Base-by-base conservation (phyloP, 768 basidiomycete species). In the Phanerochaete sordida region DNA sequence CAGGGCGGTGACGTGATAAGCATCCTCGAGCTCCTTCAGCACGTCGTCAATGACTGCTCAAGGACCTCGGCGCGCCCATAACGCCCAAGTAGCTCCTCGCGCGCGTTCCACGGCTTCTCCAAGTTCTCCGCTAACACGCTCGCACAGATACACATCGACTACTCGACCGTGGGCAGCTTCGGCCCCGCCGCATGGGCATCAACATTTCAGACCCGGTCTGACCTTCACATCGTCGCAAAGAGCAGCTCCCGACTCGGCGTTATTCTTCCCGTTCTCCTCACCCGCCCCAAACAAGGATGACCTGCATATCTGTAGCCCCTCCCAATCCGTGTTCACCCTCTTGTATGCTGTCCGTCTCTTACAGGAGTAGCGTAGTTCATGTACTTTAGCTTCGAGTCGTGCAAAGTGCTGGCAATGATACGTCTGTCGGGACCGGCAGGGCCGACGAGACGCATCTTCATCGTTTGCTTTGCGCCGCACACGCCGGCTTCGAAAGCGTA, bases 1-100 rank as follows among this genome's bases (percentile, higher is more conserved):
- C 93, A 95, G 71, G 96, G 96, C 37, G 92, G 93, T 1, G 91
- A 90, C 30, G 94, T 93, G 90, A 97, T 99, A 95, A 92, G 90
- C 68, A 98, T 99, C 73, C 76, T 99, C 65, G 97, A 99, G 76
- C 74, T 99, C 55, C 76, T 99, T 62, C 97, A 98, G 71, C 94
- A 98, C 71, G 98, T 99, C 67, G 97, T 99, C 55, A 98, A 98
- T 69, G 97, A 98, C 73, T 98, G 74, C 66, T 88, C 71, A 99
- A 99, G 76, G 93, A 98, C 70, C 94, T 93, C 5, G 87, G 87
- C 59, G 76, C 75, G 62, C 79, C 96, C 68, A 86, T 80, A 75
- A 91, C 92, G 30, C 95, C 95, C 7, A 95, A 93, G 71, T 92
- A 96, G 67, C 74, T 98, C 21, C 72, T 91, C 76, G 90, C 93